Percentiles rank a stretch among this genome's conserved stretches.
These are phyloP conservation scores for Zasmidium angulare DNA, from an alignment of 2,329 filamentous ascomycete genomes.

Conservation along the genomic window DNA sequence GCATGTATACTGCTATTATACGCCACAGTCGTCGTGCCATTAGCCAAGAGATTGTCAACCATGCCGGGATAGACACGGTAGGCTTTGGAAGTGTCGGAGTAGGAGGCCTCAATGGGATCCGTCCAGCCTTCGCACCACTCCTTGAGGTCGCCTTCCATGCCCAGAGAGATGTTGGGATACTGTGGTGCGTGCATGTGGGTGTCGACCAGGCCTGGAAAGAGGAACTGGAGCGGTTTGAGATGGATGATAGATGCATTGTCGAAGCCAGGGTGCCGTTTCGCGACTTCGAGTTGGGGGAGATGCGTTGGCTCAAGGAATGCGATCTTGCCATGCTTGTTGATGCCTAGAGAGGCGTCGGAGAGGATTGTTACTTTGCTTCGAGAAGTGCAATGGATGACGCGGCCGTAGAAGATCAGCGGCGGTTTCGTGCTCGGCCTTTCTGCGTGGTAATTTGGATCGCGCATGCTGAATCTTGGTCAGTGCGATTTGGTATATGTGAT, in stretches of 20 bases:
- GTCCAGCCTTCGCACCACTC: conserved; percentile 58
- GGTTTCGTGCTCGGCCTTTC: neutral
- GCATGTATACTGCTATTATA: conserved; percentile 61
- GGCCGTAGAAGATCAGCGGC: conserved; percentile 15
- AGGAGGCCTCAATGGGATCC: conserved; percentile 40
- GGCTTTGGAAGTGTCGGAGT: conserved; percentile 46
- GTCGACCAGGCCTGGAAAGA: conserved; percentile 63
- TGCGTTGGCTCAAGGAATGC: conserved; percentile 5
- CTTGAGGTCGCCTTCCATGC: conserved; percentile 36
- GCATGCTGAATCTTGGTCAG: neutral
- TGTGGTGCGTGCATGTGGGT: conserved; percentile 68
- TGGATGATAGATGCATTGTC: conserved; percentile 25
- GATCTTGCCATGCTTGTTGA: conserved; percentile 13
- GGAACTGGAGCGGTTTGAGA: conserved; percentile 49
- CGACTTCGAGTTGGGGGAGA: neutral
- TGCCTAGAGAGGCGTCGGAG: conserved; percentile 12
- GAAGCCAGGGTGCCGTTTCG: conserved; percentile 1
- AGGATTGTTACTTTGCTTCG: conserved; percentile 18
- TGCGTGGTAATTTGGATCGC: neutral
- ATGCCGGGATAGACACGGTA: conserved; percentile 48
- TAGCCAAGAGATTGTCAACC: conserved; percentile 59
- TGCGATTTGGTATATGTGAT: neutral
- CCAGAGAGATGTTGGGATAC: conserved; percentile 49
- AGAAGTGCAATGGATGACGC: conserved; percentile 17
- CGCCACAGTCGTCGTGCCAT: conserved; percentile 62